Base-by-base conservation (phyloP, 345 rosid species). In the Noccaea bulbosa region DNA sequence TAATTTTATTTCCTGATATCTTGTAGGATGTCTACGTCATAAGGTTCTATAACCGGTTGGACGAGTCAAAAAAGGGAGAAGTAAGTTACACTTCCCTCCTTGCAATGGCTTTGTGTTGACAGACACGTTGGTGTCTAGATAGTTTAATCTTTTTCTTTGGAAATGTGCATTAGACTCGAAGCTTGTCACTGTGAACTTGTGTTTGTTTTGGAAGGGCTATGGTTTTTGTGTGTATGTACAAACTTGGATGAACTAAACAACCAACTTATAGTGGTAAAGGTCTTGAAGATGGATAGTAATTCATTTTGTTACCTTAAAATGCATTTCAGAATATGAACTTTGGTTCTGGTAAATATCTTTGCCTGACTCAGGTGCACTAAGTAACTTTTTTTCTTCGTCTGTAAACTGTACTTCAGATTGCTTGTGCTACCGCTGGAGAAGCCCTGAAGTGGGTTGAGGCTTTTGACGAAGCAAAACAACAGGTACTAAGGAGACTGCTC, bases 381-480 rank as follows among this genome's bases (percentile, higher is more conserved):
- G 7, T 60, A 22, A 67, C 14, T 17, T 24, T 67, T 55, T 32
- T 22, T 41, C 62, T 79, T 8, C 40, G 72, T 67, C 63, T 70
- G 46, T 60, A 12, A 75, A 55, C 20, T 47, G n/a, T 69, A 53
- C 57, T 85, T 82, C 45, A 93, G 99, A 89, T 94, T 83, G 99
- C 95, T 72, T 91, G 97, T 82, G 84, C 86, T 65, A 78, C 89
- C 1, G 95, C 95, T 74, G 99, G 90, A 79, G 97, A 94, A 83
- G 87, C 88, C 70, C 69, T 72, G 40, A 85, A 88, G 72, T 94
- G 99, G 99, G 81, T 84, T 75, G 97, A 94, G 70, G 99, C 99
- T 64, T 94, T 94, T 85, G 89, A 91, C 73, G 84, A 83, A 39
- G 97, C 97, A 74, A 94, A 91, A 83, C 95, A 94, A 69, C 99